Evolutionary conservation across 768 basidiomycete species (phyloP).

Genomic region (Chlorophyllum brunneum): DNA sequence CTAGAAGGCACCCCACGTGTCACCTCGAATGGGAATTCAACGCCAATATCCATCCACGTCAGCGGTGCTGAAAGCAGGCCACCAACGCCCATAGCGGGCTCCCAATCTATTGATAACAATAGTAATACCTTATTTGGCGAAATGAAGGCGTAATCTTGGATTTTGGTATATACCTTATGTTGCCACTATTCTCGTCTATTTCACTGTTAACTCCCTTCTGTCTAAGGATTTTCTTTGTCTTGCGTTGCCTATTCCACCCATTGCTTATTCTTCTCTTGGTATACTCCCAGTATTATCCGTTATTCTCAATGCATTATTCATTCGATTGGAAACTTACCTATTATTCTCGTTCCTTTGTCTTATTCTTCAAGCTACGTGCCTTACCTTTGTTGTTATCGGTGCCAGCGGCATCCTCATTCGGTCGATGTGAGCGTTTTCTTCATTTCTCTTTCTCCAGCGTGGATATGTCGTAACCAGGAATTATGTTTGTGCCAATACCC

Average conservation of each 20-base stretch:
- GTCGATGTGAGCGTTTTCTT: neutral
- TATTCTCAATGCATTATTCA: slow-evolving; percentile 7
- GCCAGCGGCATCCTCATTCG: neutral
- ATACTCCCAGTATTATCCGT: slow-evolving; percentile 3
- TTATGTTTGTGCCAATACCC: too few species aligned
- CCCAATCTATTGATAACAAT: slow-evolving; percentile 1
- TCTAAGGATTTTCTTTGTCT: neutral
- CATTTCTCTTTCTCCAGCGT: neutral
- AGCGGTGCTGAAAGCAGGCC: neutral
- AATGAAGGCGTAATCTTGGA: slow-evolving; percentile 5
- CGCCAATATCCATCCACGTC: neutral
- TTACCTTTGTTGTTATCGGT: slow-evolving; percentile 19
- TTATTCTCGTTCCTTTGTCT: neutral
- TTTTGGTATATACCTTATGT: slow-evolving; percentile 3
- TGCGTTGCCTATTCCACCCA: neutral
- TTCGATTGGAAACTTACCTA: neutral
- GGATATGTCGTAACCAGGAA: too few species aligned
- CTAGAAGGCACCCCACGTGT: slow-evolving; percentile 2
- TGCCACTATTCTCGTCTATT: neutral
- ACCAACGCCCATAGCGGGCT: neutral
- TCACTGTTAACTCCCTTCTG: neutral
- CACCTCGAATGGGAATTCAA: neutral
- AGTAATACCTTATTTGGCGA: slow-evolving; percentile 7
- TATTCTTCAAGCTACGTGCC: neutral
- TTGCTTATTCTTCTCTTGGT: neutral